Evolutionary conservation across 441 rosid genomes (phyloP).

Genomic region (Mallotus repandus): DNA sequence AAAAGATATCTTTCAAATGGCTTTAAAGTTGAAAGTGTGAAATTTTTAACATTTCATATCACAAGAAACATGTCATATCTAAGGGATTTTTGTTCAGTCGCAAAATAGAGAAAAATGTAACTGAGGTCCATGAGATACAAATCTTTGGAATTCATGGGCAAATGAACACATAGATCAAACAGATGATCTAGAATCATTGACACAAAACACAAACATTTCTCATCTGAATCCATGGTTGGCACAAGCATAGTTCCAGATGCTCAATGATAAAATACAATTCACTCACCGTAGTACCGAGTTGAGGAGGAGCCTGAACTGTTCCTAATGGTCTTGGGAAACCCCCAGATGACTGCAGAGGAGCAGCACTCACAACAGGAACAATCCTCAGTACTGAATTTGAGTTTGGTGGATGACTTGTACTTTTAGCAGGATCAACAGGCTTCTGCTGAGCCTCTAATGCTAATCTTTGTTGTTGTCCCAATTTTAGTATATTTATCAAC

Average conservation of each 20-base stretch:
- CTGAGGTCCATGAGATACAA: neutral
- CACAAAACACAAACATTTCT: neutral
- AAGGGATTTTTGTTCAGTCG: no score
- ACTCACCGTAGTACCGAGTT: conserved; percentile 42
- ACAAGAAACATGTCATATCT: neutral
- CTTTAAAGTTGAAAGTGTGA: neutral
- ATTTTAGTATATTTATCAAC: conserved; percentile 65
- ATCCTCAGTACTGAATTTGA: conserved; percentile 41
- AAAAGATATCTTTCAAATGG: conserved; percentile 11
- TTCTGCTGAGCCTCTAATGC: conserved; percentile 53
- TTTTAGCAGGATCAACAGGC: conserved; percentile 46
- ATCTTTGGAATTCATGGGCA: neutral
- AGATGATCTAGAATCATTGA: neutral
- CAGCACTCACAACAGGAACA: conserved; percentile 31
- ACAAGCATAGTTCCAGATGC: conserved; percentile 8
- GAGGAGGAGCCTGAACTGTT: conserved; percentile 43
- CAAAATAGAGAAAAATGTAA: neutral
- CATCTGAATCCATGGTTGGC: conserved; percentile 1
- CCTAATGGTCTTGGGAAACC: conserved; percentile 47
- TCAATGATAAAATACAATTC: conserved; percentile 4
- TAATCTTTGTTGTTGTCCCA: conserved; percentile 66
- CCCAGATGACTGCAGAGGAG: conserved; percentile 37
- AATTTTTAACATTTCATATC: neutral
- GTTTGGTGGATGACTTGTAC: conserved; percentile 39
- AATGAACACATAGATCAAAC: neutral